Base-by-base conservation (phyloP, 2,329 filamentous ascomycete genomes). In the Xylaria sp. region DNA sequence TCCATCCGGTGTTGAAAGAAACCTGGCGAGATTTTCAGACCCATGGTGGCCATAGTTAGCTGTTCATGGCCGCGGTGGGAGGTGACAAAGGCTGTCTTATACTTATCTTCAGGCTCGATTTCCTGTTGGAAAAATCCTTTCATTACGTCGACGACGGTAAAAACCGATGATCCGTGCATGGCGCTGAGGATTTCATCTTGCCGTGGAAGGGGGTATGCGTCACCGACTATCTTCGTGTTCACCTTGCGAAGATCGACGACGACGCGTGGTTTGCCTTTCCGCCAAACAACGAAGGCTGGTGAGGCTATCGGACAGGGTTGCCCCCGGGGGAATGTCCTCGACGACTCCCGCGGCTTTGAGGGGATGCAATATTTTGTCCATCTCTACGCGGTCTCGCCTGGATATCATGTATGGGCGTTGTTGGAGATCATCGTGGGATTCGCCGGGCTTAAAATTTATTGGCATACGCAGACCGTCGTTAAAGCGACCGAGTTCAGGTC, bases 1-100 rank as follows among this genome's bases (percentile, higher is more conserved):
- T 55, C 53, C 53, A 55, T 55, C 1, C 53, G 37, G 16, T 55
- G 53, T 16, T 55, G 42, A 7, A 30, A 55, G 23, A 55, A 42
- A 1, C 13, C 42, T 1, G 53, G 53, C 2, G 53, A 34, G 3
- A 13, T 55, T 11, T 18, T 46, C 19, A 55, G n/a, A 16, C 53
- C 53, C 53, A 55, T 55, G 1, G 42, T 34, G 1, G 35, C 44
- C 53, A 55, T n/a, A 3, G 53, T 55, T 1, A 55, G n/a, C 23
- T 30, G 35, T 46, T 55, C 53, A 16, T 44, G 53, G 5, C 53
- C 53, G 7, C 53, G 7, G 11, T 55, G 53, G 7, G 4, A 10
- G 3, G 53, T 47, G 1, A 55, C n/a, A 37, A 55, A 55, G 1
- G 53, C 42, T 1, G 53, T 55, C n/a, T 55, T 55, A 7, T 34